Conservation (phyloP, 2,329 filamentous ascomycete genomes). For the Fusarium sp. region DNA sequence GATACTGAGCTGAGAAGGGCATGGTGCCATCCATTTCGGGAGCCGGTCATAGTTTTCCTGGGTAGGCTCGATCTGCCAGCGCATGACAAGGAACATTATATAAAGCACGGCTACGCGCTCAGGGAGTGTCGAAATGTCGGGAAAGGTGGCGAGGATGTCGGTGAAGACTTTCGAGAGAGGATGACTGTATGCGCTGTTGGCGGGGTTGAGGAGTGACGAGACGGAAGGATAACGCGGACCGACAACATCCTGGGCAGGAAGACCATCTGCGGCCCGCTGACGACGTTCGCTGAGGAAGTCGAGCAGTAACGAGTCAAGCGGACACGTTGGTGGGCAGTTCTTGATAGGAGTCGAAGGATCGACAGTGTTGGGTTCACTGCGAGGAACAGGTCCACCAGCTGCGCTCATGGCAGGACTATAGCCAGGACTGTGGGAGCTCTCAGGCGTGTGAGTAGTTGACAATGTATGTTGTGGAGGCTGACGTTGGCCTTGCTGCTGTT, state of each 20-base stretch:
- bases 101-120: slow-evolving; percentile 87
- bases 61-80: slow-evolving; percentile 86
- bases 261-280: slow-evolving; percentile 74
- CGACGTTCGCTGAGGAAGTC: slow-evolving; percentile 81
- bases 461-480: slow-evolving; percentile 36
- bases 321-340: slow-evolving; percentile 78
- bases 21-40: slow-evolving; percentile 78
- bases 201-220: slow-evolving; percentile 80
- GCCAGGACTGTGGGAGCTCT: slow-evolving; percentile 41
- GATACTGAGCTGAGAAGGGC: slow-evolving; percentile 73
- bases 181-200: slow-evolving; percentile 73
- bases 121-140: slow-evolving; percentile 80
- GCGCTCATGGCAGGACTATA: slow-evolving; percentile 42
- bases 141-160: slow-evolving; percentile 87
- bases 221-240: slow-evolving; percentile 86
- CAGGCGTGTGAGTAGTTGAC: slow-evolving; percentile 39
- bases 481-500: slow-evolving; percentile 30
- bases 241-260: slow-evolving; percentile 73
- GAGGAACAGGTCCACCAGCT: slow-evolving; percentile 31
- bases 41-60: slow-evolving; percentile 83
- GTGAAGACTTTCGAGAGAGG: slow-evolving; percentile 87
- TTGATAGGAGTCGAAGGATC: slow-evolving; percentile 59
- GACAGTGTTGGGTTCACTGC: slow-evolving; percentile 35
- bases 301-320: slow-evolving; percentile 82
- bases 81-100: slow-evolving; percentile 87